Percentiles rank a stretch among this genome's conserved stretches.
phyloP scores from a whole-genome alignment of 768 basidiomycete genomes.

The Stropharia rugosoannulata region DNA sequence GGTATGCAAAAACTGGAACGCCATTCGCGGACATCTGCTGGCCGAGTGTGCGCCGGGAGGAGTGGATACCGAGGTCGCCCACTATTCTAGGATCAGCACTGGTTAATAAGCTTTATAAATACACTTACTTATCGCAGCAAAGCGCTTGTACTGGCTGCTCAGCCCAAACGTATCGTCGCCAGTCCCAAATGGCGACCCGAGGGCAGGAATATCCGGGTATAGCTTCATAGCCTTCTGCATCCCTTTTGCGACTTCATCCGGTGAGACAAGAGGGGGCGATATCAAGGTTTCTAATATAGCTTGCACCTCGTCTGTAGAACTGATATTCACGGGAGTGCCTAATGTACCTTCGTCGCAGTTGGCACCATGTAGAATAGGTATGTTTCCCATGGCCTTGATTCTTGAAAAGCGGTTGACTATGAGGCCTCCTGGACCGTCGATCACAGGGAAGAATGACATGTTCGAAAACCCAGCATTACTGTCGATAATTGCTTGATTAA shows the following conservation, averaged over 20 bases:
- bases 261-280: conserved; percentile 23
- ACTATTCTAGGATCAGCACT: conserved; percentile 13
- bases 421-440: conserved; percentile 38
- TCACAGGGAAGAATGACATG: conserved; percentile 23
- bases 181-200: conserved; percentile 43
- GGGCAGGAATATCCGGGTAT: conserved; percentile 37
- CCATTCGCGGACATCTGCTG: conserved; percentile 33
- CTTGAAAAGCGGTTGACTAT: conserved; percentile 34
- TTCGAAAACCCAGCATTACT: conserved; percentile 2
- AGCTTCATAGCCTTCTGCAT: conserved; percentile 26
- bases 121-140: conserved; percentile 23
- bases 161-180: conserved; percentile 42
- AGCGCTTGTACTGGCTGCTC: conserved; percentile 24
- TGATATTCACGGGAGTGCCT: conserved; percentile 23
- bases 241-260: conserved; percentile 8
- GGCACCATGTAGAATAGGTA: conserved; percentile 39
- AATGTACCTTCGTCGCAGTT: conserved; percentile 32
- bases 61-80: conserved; percentile 28
- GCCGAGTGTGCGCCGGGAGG: conserved; percentile 27
- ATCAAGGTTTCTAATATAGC: conserved; percentile 17
- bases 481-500: conserved; percentile 4
- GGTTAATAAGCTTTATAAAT: neutral
- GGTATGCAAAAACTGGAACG: conserved; percentile 34
- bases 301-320: conserved; percentile 20
- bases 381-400: conserved; percentile 19